phyloP scores from a whole-genome alignment of 129 eudicot species.

The Lactuca sativa region DNA sequence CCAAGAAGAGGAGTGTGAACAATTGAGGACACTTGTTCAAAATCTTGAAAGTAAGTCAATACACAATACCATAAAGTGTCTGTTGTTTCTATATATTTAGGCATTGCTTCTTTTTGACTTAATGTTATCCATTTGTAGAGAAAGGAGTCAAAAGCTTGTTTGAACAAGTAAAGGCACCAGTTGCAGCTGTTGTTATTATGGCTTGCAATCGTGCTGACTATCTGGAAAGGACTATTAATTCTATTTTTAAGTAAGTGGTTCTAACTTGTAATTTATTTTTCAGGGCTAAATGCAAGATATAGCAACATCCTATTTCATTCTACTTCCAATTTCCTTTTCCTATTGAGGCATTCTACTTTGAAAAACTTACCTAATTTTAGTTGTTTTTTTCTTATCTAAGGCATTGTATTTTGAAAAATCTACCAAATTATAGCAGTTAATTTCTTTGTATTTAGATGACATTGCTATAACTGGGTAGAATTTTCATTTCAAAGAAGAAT shows the following conservation, averaged over 20 bases:
- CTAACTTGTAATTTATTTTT: not conserved
- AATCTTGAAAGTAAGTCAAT: slow-evolving; percentile 63
- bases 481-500: not conserved
- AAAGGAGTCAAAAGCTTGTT: slow-evolving; percentile 54
- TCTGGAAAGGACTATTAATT: slow-evolving; percentile 82
- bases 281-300: not conserved
- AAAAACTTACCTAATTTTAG: too few relatives aligned
- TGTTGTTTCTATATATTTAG: slow-evolving; percentile 1
- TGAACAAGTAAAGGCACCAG: slow-evolving; percentile 67
- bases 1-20: slow-evolving; percentile 58
- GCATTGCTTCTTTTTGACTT: not conserved
- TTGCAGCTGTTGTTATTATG: slow-evolving; percentile 96
- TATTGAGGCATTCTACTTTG: too few relatives aligned
- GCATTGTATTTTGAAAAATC: too few relatives aligned
- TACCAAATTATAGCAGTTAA: too few relatives aligned
- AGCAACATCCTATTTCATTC: not conserved
- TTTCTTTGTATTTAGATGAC: too few relatives aligned
- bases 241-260: slow-evolving; percentile 72
- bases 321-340: not conserved
- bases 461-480: too few relatives aligned
- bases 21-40: slow-evolving; percentile 72
- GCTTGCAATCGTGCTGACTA: slow-evolving; percentile 99
- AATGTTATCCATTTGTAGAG: slow-evolving; percentile 41
- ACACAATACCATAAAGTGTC: not conserved
- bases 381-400: too few relatives aligned